Base-by-base conservation (phyloP, 1,284 basidiomycete species). In the Irpex sp. region DNA sequence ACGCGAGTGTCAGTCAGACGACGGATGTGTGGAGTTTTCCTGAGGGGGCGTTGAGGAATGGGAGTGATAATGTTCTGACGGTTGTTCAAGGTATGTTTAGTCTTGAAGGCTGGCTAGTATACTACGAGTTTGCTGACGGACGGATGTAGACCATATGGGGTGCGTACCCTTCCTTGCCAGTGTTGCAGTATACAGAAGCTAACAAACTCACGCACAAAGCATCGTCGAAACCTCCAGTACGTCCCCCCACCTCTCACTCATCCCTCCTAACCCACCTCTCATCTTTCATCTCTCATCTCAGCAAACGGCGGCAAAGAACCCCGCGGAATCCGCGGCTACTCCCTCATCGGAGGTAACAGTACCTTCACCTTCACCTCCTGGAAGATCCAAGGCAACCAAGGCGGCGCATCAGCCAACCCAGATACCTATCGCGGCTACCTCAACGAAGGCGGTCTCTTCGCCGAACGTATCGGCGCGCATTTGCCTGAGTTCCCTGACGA, bases 311-410 rank as follows among this genome's bases (percentile, higher is more conserved):
- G 81, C 8, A 82, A 85, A 64, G 81, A 84, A 59, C 84, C 83
- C 62, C 76, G 83, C 21, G 83, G 84, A 3, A 81, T 85, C 59
- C 72, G 82, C 62, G 83, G 80, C 55, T 83, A 78, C 68, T 64
- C 75, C 62, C 74, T 84, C 51, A 72, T 77, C 36, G 80, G 81
- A 40, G 77, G 76, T 5, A 76, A 72, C 56, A 75, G 77, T 0
- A 76, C 75, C 0, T 81, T 82, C 64, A 76, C 75, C 0, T 81
- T 82, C 64, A 75, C 64, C 11, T 68, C 69, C 1, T 85, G 84
- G 83, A 83, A 77, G 65, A 67, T 85, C 1, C 82, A 82, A 71
- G 84, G 83, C n/a, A 85, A 85, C 66, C 75, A 77, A 66, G 81
- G 81, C 17, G 79, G 79, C 4, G 82, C 78, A 58, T 78, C 75